Base-by-base conservation (phyloP, 345 rosid species). In the Bretschneidera sinensis region DNA sequence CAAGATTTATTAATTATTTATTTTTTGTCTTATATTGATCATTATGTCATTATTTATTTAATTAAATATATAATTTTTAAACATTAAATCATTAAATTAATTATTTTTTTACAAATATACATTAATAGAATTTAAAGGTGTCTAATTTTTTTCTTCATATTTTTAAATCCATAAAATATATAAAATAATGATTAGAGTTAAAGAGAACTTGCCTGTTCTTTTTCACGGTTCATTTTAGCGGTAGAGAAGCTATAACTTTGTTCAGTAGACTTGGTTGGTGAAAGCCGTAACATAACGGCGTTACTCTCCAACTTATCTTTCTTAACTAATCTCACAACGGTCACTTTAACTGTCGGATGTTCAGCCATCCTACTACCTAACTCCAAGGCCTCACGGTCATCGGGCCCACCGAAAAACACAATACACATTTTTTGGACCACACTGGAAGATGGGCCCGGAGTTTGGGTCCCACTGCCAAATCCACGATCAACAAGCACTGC, bases 401-500 rank as follows among this genome's bases (percentile, higher is more conserved):
- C 98, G 0, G 87, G 80, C 21, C 98, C 96, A 19, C 98, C 92
- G 18, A 88, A 86, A 61, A 88, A 88, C 18, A 88, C 2, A 0
- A 86, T 48, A 43, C 96, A 86, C 16, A 88, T 81, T 66, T 74
- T 73, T 43, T 81, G 86, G 14, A 58, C 71, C 18, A 57, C 67
- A 0, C 58, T 49, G 28, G 66, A 50, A 19, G 59, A 57, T 22
- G 55, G 57, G 19, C 67, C 77, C 0, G 73, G 65, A 45, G 39
- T 60, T 25, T 63, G 77, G 23, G 74, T 0, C 23, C 74, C 85
- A 10, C 64, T 71, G 0, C 91, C 88, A 13, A 88, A 83, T 31
- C 98, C 96, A 59, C 87, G 94, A 75, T 91, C 96, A 25, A 88
- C 84, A 4, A 91, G 81, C 69, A 91, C 71, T 10, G 81, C 96